Evolutionary conservation across 1,284 basidiomycete species (phyloP).

Genomic region (Inonotus hispidus): DNA sequence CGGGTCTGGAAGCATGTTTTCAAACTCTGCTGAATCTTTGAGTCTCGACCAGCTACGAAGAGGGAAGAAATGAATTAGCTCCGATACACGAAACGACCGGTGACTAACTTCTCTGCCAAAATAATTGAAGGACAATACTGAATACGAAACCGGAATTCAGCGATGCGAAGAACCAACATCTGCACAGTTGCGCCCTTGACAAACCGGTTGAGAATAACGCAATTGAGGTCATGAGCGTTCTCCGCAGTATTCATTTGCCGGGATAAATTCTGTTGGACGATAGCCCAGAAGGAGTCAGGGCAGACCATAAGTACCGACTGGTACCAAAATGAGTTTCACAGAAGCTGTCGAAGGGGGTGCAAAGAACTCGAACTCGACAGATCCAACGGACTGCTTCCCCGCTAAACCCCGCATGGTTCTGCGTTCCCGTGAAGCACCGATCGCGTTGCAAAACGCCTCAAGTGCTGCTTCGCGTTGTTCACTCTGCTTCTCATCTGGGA

Average conservation of each 20-base stretch:
- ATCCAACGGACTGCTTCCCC: conserved; percentile 3
- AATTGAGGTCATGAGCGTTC: not conserved
- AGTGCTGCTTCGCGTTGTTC: conserved; percentile 1
- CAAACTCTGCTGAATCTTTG: conserved; percentile 7
- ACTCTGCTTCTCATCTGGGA: conserved; percentile 2
- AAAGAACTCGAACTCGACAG: not conserved
- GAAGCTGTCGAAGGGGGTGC: conserved; percentile 9
- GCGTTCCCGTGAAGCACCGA: conserved; percentile 8
- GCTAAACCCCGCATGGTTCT: conserved; percentile 4
- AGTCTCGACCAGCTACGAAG: conserved; percentile 12
- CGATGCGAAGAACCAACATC: conserved; percentile 23
- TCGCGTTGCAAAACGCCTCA: not conserved
- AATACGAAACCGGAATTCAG: conserved; percentile 21
- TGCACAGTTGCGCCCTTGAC: conserved; percentile 22
- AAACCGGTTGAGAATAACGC: conserved; percentile 18
- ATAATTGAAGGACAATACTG: conserved; percentile 23
- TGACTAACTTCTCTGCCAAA: conserved; percentile 20
- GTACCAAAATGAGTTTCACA: conserved; percentile 16
- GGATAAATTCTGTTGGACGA: conserved; percentile 13
- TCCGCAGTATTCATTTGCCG: not conserved
- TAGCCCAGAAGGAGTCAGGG: conserved; percentile 22
- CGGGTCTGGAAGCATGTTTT: conserved; percentile 20
- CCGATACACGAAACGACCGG: conserved; percentile 1
- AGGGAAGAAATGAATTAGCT: not conserved
- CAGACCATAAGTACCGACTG: conserved; percentile 24